Evolutionary conservation across 495 filamentous ascomycete species (phyloP).

Genomic region (Penicillium silybi): DNA sequence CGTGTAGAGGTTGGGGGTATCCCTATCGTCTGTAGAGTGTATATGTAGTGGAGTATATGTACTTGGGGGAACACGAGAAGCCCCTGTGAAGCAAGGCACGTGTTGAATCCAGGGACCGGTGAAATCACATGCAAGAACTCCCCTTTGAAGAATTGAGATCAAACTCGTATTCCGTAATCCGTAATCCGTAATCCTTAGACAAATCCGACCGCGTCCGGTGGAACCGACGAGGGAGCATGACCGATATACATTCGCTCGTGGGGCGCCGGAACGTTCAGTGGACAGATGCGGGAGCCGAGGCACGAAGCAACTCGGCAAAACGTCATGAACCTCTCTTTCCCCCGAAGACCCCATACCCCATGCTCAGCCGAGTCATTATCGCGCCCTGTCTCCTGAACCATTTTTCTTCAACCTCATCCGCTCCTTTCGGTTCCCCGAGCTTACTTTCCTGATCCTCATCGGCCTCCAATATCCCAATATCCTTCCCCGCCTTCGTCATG

Average conservation of each 20-base stretch:
- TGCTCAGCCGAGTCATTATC: slow-evolving; percentile 34
- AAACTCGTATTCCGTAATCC: no score
- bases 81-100: neutral
- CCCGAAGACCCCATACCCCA: neutral
- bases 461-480: neutral
- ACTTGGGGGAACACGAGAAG: neutral
- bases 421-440: slow-evolving; percentile 3
- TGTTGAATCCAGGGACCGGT: neutral
- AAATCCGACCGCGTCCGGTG: neutral
- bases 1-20: neutral
- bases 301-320: slow-evolving; percentile 38
- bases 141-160: neutral
- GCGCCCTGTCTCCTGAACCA: slow-evolving; percentile 16
- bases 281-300: slow-evolving; percentile 37
- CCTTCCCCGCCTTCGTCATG: slow-evolving; percentile 25
- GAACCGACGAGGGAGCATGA: neutral
- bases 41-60: neutral
- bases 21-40: neutral
- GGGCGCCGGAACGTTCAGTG: slow-evolving; percentile 14
- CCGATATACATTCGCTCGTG: neutral
- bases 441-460: neutral
- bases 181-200: no score
- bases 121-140: slow-evolving; percentile 7
- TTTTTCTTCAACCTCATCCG: slow-evolving; percentile 10
- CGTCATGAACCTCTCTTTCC: slow-evolving; percentile 35